Conservation (phyloP, 2,329 filamentous ascomycete species). For the Tolypocladium pustulatum region DNA sequence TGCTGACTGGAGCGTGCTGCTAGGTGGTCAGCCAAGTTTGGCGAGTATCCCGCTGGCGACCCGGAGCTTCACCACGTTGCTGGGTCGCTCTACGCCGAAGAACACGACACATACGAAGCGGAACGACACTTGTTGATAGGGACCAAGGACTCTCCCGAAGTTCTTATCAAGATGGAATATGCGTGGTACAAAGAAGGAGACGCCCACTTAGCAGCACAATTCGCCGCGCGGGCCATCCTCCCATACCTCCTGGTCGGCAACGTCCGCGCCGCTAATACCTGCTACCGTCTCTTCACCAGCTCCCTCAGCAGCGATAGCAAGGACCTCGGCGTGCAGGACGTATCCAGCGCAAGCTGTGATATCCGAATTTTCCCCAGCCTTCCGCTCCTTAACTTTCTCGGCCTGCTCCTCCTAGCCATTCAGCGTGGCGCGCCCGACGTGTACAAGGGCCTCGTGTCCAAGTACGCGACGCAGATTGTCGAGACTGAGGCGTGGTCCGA, state of each 20-base stretch:
- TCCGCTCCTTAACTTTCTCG: conserved; percentile 92
- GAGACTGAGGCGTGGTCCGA: conserved; percentile 74
- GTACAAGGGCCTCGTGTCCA: conserved; percentile 70
- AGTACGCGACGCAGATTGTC: conserved; percentile 70
- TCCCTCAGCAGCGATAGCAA: conserved; percentile 29
- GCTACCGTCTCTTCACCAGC: conserved; percentile 54
- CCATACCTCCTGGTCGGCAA: conserved; percentile 89
- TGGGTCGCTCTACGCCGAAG: conserved; percentile 81
- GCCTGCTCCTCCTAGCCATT: conserved; percentile 70
- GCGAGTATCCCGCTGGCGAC: conserved; percentile 83
- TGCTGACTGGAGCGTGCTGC: conserved; percentile 2
- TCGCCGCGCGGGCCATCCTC: conserved; percentile 76
- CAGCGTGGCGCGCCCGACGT: conserved; percentile 70
- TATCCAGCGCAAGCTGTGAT: conserved; percentile 64
- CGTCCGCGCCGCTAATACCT: conserved; percentile 76
- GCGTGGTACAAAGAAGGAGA: conserved; percentile 88
- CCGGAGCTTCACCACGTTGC: conserved; percentile 90
- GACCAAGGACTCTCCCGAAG: conserved; percentile 75
- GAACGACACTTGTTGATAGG: conserved; percentile 84
- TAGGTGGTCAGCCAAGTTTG: conserved; percentile 73
- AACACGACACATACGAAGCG: conserved; percentile 86
- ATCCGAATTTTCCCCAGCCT: conserved; percentile 78
- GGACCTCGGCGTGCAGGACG: conserved; percentile 64
- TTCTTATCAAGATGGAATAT: conserved; percentile 77
- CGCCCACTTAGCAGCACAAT: conserved; percentile 76